These are phyloP conservation scores for Aspergillus pseudoglaucus DNA, from an alignment of 2,329 filamentous ascomycete genomes.

Conservation along the genomic window DNA sequence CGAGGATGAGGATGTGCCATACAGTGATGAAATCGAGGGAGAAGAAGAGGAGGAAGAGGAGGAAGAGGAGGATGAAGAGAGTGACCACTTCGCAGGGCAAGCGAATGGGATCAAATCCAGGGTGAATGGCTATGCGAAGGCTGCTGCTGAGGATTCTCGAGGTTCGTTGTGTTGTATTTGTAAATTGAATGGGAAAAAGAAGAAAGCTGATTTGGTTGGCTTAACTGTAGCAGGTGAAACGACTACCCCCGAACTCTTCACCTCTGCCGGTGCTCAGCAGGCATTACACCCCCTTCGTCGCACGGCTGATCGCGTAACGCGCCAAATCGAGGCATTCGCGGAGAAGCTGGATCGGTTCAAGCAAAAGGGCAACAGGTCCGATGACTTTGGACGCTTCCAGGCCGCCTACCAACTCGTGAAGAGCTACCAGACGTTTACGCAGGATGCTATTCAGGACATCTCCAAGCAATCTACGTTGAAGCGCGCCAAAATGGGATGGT, in stretches of 20 bases:
- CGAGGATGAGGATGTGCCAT: slow-evolving; percentile 17
- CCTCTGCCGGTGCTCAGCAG: slow-evolving; percentile 43
- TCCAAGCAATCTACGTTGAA: slow-evolving; percentile 33
- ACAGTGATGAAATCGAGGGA: slow-evolving; percentile 14
- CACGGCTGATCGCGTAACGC: slow-evolving; percentile 63
- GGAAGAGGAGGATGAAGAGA: slow-evolving; percentile 21
- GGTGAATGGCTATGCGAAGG: slow-evolving; percentile 5
- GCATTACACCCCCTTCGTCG: slow-evolving; percentile 56
- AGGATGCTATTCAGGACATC: slow-evolving; percentile 44
- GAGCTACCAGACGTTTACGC: slow-evolving; percentile 54
- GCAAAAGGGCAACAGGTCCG: slow-evolving; percentile 44
- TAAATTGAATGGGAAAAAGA: background rate
- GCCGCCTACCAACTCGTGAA: slow-evolving; percentile 64
- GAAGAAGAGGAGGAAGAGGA: slow-evolving; percentile 24
- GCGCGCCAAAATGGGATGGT: slow-evolving; percentile 30
- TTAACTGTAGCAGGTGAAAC: slow-evolving; percentile 7
- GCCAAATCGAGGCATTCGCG: slow-evolving; percentile 82
- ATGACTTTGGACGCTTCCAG: slow-evolving; percentile 51
- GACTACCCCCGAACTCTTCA: slow-evolving; percentile 31
- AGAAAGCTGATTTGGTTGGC: slow-evolving; percentile 7
- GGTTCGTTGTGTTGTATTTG: slow-evolving; percentile 6
- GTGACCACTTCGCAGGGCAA: slow-evolving; percentile 19
- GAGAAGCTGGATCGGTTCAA: slow-evolving; percentile 71
- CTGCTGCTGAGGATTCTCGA: slow-evolving; percentile 3
- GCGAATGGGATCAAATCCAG: slow-evolving; percentile 22